Percentiles rank a stretch among this genome's conserved stretches.
phyloP scores from a whole-genome alignment of 345 rosid species.

The Eucalyptus sideroxylon region DNA sequence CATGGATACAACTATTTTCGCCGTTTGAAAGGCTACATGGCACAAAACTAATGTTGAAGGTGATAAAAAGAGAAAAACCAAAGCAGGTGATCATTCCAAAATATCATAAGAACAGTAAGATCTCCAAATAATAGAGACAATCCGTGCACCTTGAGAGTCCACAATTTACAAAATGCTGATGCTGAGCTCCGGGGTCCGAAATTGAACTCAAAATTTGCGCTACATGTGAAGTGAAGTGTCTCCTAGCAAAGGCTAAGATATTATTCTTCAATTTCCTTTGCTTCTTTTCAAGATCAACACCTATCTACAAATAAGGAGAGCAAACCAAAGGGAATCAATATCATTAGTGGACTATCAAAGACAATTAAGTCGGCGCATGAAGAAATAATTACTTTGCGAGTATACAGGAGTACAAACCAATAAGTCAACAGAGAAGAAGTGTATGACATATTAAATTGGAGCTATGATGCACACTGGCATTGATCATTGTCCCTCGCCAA shows the following conservation, averaged over 20 bases:
- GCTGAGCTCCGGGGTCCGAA: neutral
- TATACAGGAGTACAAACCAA: constrained; percentile 21
- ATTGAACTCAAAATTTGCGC: neutral
- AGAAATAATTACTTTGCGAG: neutral
- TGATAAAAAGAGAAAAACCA: neutral
- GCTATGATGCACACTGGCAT: constrained; percentile 10
- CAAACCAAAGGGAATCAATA: neutral
- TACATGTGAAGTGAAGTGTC: constrained; percentile 54
- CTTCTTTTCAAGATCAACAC: constrained; percentile 80
- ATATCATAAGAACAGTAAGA: neutral
- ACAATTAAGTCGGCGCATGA: neutral
- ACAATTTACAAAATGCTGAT: neutral
- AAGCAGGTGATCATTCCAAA: neutral
- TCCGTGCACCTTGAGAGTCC: neutral
- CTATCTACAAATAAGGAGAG: constrained; percentile 35
- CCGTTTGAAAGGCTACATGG: neutral
- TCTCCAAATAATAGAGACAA: neutral
- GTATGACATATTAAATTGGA: constrained; percentile 80
- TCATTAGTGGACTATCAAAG: neutral
- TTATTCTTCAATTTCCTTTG: constrained; percentile 38
- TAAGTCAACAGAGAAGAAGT: constrained; percentile 44
- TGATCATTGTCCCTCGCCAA: constrained; percentile 45
- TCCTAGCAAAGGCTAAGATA: constrained; percentile 37
- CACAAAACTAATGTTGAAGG: neutral
- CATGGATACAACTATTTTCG: no score